Conservation (phyloP, 2,329 filamentous ascomycete species). For the Sporothrix humicola region DNA sequence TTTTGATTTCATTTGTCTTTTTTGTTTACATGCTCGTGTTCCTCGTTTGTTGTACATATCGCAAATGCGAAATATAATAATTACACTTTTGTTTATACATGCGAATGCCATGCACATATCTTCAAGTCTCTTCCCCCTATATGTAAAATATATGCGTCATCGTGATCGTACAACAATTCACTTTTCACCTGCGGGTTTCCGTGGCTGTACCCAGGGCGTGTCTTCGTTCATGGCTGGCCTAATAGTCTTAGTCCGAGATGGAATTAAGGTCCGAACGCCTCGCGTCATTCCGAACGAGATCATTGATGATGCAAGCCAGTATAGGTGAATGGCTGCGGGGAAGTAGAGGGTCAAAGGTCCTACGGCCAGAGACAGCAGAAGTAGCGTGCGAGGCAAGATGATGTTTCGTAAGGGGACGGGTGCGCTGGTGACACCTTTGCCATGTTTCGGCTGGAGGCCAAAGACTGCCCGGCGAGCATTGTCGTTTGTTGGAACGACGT, state of each 20-base stretch:
- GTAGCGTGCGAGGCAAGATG: conserved; percentile 42
- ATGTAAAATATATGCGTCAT: background rate
- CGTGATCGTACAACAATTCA: background rate
- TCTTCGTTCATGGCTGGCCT: conserved; percentile 39
- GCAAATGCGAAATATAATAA: background rate
- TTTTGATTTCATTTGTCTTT: background rate
- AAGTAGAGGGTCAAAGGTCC: conserved; percentile 49
- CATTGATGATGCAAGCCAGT: conserved; percentile 49
- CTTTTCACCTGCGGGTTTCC: background rate
- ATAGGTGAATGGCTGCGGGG: conserved; percentile 52
- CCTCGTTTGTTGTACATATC: conserved; percentile 30
- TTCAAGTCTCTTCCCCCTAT: background rate
- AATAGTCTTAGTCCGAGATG: background rate
- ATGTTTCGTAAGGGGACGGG: background rate
- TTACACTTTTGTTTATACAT: background rate
- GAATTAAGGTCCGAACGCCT: too few relatives aligned
- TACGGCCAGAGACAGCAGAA: conserved; percentile 43
- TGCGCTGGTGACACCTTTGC: background rate
- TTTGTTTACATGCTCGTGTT: background rate
- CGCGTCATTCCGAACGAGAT: conserved; percentile 39
- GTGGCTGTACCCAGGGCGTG: conserved; percentile 34
- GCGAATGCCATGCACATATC: background rate
- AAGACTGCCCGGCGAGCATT: conserved; percentile 40
- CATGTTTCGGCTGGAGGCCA: conserved; percentile 35
- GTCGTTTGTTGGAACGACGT: conserved; percentile 45